phyloP scores from a whole-genome alignment of 768 basidiomycete genomes.

The Termitomyces heimii region DNA sequence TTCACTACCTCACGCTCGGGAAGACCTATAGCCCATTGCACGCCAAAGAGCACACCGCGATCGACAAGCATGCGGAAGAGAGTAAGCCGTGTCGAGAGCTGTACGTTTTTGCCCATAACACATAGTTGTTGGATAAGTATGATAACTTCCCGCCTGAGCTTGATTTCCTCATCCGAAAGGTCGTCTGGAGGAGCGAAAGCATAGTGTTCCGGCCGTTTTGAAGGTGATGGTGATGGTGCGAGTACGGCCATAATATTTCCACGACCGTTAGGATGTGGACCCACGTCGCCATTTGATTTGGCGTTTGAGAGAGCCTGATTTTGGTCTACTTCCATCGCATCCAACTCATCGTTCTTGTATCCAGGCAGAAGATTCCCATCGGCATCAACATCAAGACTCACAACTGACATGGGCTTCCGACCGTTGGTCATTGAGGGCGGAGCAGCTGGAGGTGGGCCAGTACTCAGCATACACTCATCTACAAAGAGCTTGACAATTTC shows the following conservation, averaged over 20 bases:
- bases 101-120: constrained; percentile 95
- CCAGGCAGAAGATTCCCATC: constrained; percentile 11
- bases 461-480: constrained; percentile 57
- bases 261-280: constrained; percentile 19
- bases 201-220: constrained; percentile 26
- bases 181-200: constrained; percentile 54
- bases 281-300: constrained; percentile 23
- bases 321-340: constrained; percentile 35
- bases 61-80: constrained; percentile 88
- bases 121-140: constrained; percentile 88
- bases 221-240: constrained; percentile 6
- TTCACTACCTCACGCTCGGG: constrained; percentile 47
- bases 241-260: not conserved
- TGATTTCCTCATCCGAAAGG: constrained; percentile 48
- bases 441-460: constrained; percentile 23
- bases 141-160: constrained; percentile 70
- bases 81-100: constrained; percentile 76
- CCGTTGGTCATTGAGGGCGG: constrained; percentile 15
- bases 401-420: constrained; percentile 25
- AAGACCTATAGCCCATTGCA: constrained; percentile 86
- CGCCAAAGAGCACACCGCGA: constrained; percentile 81
- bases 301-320: constrained; percentile 20
- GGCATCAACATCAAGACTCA: constrained; percentile 33
- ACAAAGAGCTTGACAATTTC: constrained; percentile 77
- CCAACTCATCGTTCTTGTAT: constrained; percentile 22